Conservation (phyloP, 2,329 filamentous ascomycete species). For the Pestalotiopsis sp. region DNA sequence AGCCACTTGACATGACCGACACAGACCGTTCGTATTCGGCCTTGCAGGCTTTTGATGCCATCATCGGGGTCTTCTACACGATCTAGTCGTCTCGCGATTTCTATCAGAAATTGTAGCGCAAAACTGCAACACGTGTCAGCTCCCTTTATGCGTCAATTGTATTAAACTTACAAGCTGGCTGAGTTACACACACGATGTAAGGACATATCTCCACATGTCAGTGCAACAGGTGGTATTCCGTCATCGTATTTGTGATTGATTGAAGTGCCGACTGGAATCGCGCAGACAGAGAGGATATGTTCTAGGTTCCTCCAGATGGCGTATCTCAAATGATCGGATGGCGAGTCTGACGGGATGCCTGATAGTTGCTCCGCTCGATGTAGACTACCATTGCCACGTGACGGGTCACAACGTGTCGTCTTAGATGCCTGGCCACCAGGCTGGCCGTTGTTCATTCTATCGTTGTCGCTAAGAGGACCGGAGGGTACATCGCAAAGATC, state of each 20-base stretch:
- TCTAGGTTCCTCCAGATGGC: slow-evolving; percentile 10
- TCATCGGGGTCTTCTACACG: neutral
- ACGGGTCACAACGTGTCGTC: neutral
- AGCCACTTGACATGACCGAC: neutral
- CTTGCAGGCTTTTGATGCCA: neutral
- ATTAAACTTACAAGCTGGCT: slow-evolving; percentile 15
- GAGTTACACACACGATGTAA: slow-evolving; percentile 13
- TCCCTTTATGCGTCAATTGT: neutral
- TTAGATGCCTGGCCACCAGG: too few relatives aligned
- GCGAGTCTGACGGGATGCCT: neutral
- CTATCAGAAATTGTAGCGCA: slow-evolving; percentile 11
- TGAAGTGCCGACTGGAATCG: slow-evolving; percentile 1
- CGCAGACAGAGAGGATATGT: slow-evolving; percentile 15
- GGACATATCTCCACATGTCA: slow-evolving; percentile 18
- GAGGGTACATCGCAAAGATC: neutral
- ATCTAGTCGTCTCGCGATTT: neutral
- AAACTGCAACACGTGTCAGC: slow-evolving; percentile 1
- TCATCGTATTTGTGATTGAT: neutral
- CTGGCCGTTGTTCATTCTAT: too few relatives aligned
- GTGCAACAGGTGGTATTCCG: slow-evolving; percentile 3
- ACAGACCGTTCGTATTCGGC: neutral
- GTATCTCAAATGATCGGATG: slow-evolving; percentile 8
- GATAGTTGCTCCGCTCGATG: neutral
- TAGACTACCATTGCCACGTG: neutral
- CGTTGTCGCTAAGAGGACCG: too few relatives aligned